These are phyloP conservation scores for Puccinia triticina DNA, from an alignment of 1,284 basidiomycete genomes.

Conservation along the genomic window DNA sequence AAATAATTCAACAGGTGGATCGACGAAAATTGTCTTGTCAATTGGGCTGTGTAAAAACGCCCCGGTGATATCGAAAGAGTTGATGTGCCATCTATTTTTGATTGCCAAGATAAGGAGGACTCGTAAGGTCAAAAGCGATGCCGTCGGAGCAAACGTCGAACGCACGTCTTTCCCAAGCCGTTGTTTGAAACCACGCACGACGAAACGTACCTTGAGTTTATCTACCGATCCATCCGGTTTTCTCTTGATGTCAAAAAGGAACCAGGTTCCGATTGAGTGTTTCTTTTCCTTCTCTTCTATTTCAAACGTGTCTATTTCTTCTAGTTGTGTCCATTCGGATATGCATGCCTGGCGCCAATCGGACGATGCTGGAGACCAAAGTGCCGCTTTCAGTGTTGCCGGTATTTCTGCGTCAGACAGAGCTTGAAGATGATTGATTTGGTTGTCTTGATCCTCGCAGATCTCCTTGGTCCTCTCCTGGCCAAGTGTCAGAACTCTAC, in stretches of 20 bases:
- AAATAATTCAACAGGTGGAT: background rate
- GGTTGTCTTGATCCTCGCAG: no score
- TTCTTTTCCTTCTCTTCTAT: background rate
- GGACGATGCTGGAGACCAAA: background rate
- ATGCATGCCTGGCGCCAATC: background rate
- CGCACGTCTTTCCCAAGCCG: background rate
- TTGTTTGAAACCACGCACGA: background rate
- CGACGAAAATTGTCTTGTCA: background rate
- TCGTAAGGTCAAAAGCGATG: background rate
- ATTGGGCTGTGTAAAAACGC: background rate
- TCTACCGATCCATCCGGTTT: background rate
- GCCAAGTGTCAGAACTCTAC: background rate
- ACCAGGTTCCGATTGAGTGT: background rate
- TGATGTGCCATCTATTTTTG: background rate
- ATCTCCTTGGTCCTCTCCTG: background rate
- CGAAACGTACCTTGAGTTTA: background rate
- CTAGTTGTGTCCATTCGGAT: background rate
- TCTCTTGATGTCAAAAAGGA: background rate
- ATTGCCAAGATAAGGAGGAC: background rate
- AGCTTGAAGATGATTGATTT: no score
- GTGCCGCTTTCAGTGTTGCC: no score
- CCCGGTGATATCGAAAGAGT: background rate
- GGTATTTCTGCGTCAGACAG: no score
- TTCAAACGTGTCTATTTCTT: background rate
- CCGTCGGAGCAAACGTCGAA: no score